Percentiles rank a stretch among this genome's conserved stretches.
phyloP scores from a whole-genome alignment of 2,329 filamentous ascomycete genomes.

The Fusarium beomiforme region DNA sequence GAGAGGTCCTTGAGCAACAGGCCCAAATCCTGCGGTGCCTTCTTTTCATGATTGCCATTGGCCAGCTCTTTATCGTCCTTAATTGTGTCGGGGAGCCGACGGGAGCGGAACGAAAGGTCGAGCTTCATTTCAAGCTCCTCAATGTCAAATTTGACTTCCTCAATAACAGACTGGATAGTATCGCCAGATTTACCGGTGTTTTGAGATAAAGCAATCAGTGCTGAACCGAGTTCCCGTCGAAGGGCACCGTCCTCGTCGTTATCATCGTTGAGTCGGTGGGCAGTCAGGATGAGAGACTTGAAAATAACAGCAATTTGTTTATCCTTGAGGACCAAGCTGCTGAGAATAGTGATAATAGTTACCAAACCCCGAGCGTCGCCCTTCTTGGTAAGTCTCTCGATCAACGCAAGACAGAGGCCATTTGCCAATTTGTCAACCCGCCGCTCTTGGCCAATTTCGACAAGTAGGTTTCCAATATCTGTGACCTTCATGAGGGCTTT shows the following conservation, averaged over 20 bases:
- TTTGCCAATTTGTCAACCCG: conserved; percentile 77
- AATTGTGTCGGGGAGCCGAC: conserved; percentile 58
- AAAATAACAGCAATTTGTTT: conserved; percentile 72
- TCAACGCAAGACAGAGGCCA: conserved; percentile 73
- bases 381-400: conserved; percentile 70
- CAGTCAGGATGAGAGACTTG: conserved; percentile 70
- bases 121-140: conserved; percentile 79
- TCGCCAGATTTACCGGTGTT: conserved; percentile 66
- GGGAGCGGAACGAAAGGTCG: conserved; percentile 73
- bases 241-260: conserved; percentile 64
- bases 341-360: conserved; percentile 69
- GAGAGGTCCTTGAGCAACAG: conserved; percentile 53
- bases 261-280: conserved; percentile 65
- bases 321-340: conserved; percentile 68
- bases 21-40: conserved; percentile 52
- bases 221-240: conserved; percentile 71
- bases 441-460: conserved; percentile 71
- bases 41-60: conserved; percentile 37
- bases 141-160: conserved; percentile 75
- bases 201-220: conserved; percentile 74
- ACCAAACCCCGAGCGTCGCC: conserved; percentile 66
- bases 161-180: conserved; percentile 73
- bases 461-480: conserved; percentile 67
- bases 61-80: conserved; percentile 58
- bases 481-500: conserved; percentile 74